Conservation (phyloP, 176 grass and related monocot genomes). For the Raddia distichophylla region DNA sequence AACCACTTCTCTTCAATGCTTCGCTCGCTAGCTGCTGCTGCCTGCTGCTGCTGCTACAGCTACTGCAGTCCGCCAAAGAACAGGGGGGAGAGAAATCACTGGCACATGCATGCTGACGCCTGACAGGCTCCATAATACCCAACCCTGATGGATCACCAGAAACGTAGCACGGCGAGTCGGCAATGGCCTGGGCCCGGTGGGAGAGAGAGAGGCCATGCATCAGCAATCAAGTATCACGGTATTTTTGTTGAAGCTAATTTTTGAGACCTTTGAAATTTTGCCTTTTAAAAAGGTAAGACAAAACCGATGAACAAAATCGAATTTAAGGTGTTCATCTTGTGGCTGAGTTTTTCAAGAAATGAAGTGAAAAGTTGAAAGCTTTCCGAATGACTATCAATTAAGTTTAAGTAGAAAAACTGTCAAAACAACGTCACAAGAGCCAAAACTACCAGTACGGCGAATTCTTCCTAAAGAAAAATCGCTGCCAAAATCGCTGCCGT, state of each 20-base stretch:
- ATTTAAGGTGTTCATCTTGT: too few relatives aligned
- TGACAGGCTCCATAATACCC: not conserved
- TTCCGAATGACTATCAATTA: too few relatives aligned
- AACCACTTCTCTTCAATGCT: constrained; percentile 23
- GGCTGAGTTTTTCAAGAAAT: too few relatives aligned
- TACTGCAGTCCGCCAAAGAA: not conserved
- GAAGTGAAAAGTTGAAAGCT: too few relatives aligned
- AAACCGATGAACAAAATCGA: too few relatives aligned
- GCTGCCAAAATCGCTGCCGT: not conserved
- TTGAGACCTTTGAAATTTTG: too few relatives aligned
- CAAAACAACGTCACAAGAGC: too few relatives aligned
- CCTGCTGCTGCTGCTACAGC: not conserved
- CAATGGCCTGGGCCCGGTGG: not conserved
- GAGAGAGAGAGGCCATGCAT: not conserved
- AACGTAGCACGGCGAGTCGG: not conserved
- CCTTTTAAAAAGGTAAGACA: too few relatives aligned
- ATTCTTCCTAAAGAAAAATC: not conserved
- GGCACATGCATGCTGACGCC: not conserved
- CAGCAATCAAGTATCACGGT: too few relatives aligned
- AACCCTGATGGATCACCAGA: not conserved
- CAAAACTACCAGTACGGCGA: not conserved
- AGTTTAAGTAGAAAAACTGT: too few relatives aligned
- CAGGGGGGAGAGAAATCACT: not conserved
- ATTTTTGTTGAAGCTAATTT: too few relatives aligned
- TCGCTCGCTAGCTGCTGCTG: too few relatives aligned